A percentile compares a stretch with the other conserved stretches of the same genome.
phyloP scores from a whole-genome alignment of 2,329 filamentous ascomycete genomes.

The Diplodia mutila region DNA sequence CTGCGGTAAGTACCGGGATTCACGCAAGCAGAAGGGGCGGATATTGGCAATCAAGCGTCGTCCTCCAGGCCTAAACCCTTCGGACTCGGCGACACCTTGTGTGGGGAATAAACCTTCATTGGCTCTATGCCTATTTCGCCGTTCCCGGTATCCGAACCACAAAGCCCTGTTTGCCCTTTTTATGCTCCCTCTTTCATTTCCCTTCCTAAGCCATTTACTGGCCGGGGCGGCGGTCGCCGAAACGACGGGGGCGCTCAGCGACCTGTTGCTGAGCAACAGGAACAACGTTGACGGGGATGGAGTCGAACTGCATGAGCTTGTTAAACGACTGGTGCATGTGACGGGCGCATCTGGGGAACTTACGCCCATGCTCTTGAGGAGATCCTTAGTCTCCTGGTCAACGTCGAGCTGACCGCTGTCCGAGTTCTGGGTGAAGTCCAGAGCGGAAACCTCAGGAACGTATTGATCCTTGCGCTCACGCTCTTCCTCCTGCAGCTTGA shows the following conservation, averaged over 20 bases:
- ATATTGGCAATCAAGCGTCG: constrained; percentile 91
- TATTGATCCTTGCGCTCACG: constrained; percentile 99
- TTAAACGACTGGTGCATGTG: not conserved
- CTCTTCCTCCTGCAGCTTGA: constrained; percentile 99
- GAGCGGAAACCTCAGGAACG: constrained; percentile 96
- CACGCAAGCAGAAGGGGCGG: not conserved
- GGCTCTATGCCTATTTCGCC: constrained; percentile 38
- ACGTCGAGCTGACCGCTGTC: constrained; percentile 94
- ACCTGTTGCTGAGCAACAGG: constrained; percentile 86
- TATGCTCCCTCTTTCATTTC: constrained; percentile 32
- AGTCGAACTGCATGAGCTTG: constrained; percentile 75
- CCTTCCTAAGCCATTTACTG: constrained; percentile 33
- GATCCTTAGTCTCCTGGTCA: constrained; percentile 97
- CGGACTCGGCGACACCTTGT: constrained; percentile 91
- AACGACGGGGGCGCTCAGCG: constrained; percentile 79
- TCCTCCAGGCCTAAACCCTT: constrained; percentile 54
- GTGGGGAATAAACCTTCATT: constrained; percentile 40
- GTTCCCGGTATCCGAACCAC: constrained; percentile 38
- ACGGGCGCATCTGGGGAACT: constrained; percentile 49
- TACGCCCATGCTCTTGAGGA: constrained; percentile 98
- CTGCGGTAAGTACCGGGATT: constrained; percentile 1
- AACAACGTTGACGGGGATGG: constrained; percentile 94
- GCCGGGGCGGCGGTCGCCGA: constrained; percentile 63
- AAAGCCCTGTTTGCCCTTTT: constrained; percentile 24
- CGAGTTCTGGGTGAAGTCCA: constrained; percentile 94